Percentiles rank a stretch among this genome's conserved stretches.
Conservation (phyloP, 2,329 filamentous ascomycete genomes). For the Colletotrichum tabaci region DNA sequence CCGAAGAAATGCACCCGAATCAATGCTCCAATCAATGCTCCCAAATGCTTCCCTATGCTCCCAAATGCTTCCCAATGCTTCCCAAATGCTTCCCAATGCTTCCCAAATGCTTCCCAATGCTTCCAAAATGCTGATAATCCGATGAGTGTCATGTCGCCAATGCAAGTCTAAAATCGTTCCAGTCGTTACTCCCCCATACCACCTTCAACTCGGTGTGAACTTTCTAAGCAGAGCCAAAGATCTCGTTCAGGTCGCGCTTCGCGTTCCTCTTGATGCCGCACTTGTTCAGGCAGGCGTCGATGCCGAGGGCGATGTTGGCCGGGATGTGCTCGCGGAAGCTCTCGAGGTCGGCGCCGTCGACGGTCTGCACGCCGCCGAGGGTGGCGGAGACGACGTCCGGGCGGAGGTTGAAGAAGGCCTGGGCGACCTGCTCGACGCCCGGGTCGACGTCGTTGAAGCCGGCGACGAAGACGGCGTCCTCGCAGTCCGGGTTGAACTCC, state of each 20-base stretch:
- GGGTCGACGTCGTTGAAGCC: slow-evolving; percentile 62
- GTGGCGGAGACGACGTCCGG: slow-evolving; percentile 58
- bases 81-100: neutral
- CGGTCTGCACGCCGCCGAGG: slow-evolving; percentile 53
- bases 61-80: neutral
- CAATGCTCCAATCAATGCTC: no score
- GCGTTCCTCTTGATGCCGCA: slow-evolving; percentile 59
- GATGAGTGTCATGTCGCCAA: neutral
- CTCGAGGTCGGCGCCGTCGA: slow-evolving; percentile 58
- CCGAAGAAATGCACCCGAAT: no score
- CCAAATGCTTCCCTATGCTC: neutral
- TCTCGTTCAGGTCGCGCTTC: slow-evolving; percentile 49
- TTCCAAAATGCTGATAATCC: neutral
- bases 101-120: neutral
- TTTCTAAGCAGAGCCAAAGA: slow-evolving; percentile 23
- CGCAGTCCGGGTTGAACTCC: slow-evolving; percentile 67
- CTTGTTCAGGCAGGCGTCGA: slow-evolving; percentile 65
- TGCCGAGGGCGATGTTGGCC: slow-evolving; percentile 64
- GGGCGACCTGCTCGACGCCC: slow-evolving; percentile 61
- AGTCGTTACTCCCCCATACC: no score
- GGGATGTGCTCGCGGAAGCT: slow-evolving; percentile 60
- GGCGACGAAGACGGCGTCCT: slow-evolving; percentile 63
- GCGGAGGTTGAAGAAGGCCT: slow-evolving; percentile 62
- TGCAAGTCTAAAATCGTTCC: neutral
- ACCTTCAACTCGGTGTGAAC: no score